Evolutionary conservation across 805 yeast species (phyloP), one percentile per base, ranked within the genome.

Genomic region (Cyberlindnera galapagoensis): DNA sequence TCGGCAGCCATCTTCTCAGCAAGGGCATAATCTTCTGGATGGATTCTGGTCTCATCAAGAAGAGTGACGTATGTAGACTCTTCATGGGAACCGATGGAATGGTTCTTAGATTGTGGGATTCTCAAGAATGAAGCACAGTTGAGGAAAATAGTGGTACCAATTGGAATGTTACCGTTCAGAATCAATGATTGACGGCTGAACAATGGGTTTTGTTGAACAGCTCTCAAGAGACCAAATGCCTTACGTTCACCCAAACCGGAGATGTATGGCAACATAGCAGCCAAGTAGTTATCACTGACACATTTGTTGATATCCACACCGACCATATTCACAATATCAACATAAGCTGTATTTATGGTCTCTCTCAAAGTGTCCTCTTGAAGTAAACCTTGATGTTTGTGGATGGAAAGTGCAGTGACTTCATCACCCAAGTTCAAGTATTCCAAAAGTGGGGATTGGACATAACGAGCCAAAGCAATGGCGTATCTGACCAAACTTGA

Each of bases 1-100:
- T 92, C 98, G 2, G 95, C 92, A 7, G 97, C 97, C 88, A 92
- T 92, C 56, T 92, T 92, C 31, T 92, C 75, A 4, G 97, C 97
- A 46, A 92, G 68, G 43, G 85, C 95, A 56, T 92, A 92, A 60
- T 92, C 99, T 59, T 92, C 97, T 7, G 97, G 97, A 50, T 92
- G 99, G 28, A 92, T 87, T 62, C 98, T 74, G 0, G 98, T 92
- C 31, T 92, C 88, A 57, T 92, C 99, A 45, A 92, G 68, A 26
- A 81, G 66, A 2, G 54, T 51, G 50, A 90, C 97, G 21, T 80
- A 71, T 18, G 78, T 76, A n/a, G 74, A 62, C 37, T 76, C 67
- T 38, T 61, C 68, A 37, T 57, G 52, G 25, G 42, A 26, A 22
- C 47, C 42, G 18, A 51, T 22, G 4, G 52, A 49, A 20, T 42